Evolutionary conservation across 139 green algal genomes (phyloP).

Genomic region (Volvox africanus): DNA sequence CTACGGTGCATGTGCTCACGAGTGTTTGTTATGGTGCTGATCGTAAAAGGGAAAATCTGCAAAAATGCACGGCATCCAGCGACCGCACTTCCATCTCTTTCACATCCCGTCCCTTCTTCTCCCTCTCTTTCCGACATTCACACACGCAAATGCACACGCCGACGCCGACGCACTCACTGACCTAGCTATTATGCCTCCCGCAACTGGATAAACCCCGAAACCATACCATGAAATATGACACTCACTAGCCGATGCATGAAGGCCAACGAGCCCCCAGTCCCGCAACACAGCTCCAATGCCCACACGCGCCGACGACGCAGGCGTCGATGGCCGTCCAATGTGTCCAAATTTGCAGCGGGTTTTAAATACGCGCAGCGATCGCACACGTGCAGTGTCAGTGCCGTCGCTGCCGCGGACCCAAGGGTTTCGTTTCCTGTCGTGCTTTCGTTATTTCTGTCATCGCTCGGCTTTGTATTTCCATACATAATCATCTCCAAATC

Average conservation of each 20-base stretch:
- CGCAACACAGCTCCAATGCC: constrained; percentile 41
- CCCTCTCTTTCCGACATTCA: neutral
- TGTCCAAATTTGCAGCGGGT: neutral
- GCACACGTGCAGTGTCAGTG: neutral
- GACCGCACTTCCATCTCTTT: neutral
- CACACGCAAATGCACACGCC: neutral
- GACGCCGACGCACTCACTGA: too few species aligned
- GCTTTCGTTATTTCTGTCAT: too few species aligned
- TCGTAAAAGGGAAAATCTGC: too few species aligned
- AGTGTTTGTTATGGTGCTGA: too few species aligned
- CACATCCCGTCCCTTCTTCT: neutral
- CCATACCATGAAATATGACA: neutral
- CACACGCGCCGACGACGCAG: neutral
- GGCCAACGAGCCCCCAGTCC: constrained; percentile 20
- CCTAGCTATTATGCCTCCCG: too few species aligned
- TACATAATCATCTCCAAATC: too few species aligned
- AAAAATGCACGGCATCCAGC: too few species aligned
- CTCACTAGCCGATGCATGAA: neutral
- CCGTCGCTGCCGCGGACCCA: too few species aligned
- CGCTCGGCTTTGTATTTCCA: too few species aligned
- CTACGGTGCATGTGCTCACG: too few species aligned
- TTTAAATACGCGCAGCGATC: neutral
- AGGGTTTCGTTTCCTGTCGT: too few species aligned
- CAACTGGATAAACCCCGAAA: too few species aligned
- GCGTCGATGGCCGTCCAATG: neutral